Percentiles rank a stretch among this genome's conserved stretches.
phyloP scores from a whole-genome alignment of 371 early-diverging fungal species.

The Nematocida sp. region DNA sequence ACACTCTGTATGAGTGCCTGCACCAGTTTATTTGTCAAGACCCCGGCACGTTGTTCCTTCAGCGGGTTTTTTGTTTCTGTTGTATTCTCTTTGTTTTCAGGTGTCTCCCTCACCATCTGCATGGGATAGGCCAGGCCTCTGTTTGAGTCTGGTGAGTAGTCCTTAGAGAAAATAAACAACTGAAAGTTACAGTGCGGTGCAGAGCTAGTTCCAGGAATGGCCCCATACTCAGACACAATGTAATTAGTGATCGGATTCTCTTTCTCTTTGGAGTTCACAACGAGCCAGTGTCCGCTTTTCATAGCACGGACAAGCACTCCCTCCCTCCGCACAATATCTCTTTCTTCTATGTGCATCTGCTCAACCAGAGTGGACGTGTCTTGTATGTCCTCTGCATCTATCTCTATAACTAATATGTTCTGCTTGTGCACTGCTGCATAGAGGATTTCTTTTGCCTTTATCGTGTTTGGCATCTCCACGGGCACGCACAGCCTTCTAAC shows the following conservation, averaged over 20 bases:
- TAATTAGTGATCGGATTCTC: slow-evolving; percentile 51
- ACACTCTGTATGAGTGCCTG: not conserved
- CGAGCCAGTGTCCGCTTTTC: slow-evolving; percentile 94
- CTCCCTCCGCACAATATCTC: slow-evolving; percentile 73
- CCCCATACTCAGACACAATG: slow-evolving; percentile 10
- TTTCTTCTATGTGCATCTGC: slow-evolving; percentile 59
- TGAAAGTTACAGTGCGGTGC: slow-evolving; percentile 35
- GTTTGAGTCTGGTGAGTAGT: slow-evolving; percentile 21
- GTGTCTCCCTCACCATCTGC: not conserved
- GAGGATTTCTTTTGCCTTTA: slow-evolving; percentile 51
- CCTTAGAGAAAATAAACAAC: slow-evolving; percentile 30
- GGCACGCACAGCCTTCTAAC: slow-evolving; percentile 27
- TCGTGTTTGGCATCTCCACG: slow-evolving; percentile 35
- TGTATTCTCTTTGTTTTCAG: slow-evolving; percentile 4
- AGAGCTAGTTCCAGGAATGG: not conserved
- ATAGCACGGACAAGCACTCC: slow-evolving; percentile 90
- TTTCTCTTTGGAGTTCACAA: slow-evolving; percentile 75
- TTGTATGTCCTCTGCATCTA: slow-evolving; percentile 53
- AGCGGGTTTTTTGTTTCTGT: not conserved
- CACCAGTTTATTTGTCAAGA: not conserved
- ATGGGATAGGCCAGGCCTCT: slow-evolving; percentile 42
- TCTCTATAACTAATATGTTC: slow-evolving; percentile 19
- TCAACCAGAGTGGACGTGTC: slow-evolving; percentile 48
- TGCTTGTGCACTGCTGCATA: slow-evolving; percentile 15
- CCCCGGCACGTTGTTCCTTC: not conserved